These are phyloP conservation scores for Fusarium pininemorale DNA, from an alignment of 2,329 filamentous ascomycete species.

Conservation along the genomic window DNA sequence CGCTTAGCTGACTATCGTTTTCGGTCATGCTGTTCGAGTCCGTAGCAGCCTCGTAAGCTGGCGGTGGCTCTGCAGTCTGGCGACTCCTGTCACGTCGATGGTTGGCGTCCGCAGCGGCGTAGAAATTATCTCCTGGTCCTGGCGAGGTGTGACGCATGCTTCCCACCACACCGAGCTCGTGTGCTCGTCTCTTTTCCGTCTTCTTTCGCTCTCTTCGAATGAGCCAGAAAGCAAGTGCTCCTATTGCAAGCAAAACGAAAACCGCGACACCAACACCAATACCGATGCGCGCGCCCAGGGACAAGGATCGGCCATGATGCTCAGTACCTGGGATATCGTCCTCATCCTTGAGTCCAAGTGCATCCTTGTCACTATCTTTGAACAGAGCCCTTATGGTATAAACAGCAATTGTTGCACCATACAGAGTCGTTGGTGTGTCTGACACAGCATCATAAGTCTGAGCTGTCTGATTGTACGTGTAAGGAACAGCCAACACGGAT, in stretches of 20 bases:
- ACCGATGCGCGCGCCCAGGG: slow-evolving; percentile 47
- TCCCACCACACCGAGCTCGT: slow-evolving; percentile 39
- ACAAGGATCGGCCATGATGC: slow-evolving; percentile 29
- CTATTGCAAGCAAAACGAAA: slow-evolving; percentile 45
- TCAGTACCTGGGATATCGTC: slow-evolving; percentile 41
- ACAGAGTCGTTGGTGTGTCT: slow-evolving; percentile 50
- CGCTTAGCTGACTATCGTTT: slow-evolving; percentile 35
- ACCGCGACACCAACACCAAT: slow-evolving; percentile 48
- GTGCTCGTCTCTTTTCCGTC: slow-evolving; percentile 29
- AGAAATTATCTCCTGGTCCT: slow-evolving; percentile 23
- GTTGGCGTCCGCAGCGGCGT: slow-evolving; percentile 22
- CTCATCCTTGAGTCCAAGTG: slow-evolving; percentile 48
- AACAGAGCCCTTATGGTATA: slow-evolving; percentile 52
- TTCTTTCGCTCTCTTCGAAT: slow-evolving; percentile 36
- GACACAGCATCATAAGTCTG: slow-evolving; percentile 48
- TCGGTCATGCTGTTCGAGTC: slow-evolving; percentile 37
- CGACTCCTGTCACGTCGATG: slow-evolving; percentile 21
- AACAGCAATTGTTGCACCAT: slow-evolving; percentile 50
- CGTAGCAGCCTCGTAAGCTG: slow-evolving; percentile 44
- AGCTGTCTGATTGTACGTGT: slow-evolving; percentile 49
- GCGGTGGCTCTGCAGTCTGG: slow-evolving; percentile 42
- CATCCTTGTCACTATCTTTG: slow-evolving; percentile 47
- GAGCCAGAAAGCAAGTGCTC: slow-evolving; percentile 38
- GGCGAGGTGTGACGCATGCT: slow-evolving; percentile 21
- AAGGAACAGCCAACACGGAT: slow-evolving; percentile 50